These are phyloP conservation scores for Aphanomyces stellatus DNA, from an alignment of 352 stramenopile genomes.

Conservation along the genomic window DNA sequence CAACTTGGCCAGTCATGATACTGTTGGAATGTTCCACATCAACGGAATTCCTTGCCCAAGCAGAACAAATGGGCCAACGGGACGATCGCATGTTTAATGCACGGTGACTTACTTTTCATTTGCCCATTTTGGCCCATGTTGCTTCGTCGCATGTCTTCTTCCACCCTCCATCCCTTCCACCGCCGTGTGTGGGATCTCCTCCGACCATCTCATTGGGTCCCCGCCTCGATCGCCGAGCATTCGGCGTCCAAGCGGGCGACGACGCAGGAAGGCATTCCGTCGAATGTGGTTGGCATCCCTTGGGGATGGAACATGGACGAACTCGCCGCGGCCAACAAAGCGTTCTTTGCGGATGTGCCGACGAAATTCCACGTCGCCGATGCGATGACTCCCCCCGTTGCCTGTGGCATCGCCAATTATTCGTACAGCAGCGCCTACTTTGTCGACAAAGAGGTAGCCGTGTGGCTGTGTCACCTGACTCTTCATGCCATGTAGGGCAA, in stretches of 20 bases:
- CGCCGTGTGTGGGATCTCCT: conserved; percentile 45
- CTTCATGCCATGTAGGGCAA: conserved; percentile 38
- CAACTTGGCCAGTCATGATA: too few relatives aligned
- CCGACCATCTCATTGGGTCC: conserved; percentile 41
- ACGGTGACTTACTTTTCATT: too few relatives aligned
- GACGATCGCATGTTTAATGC: too few relatives aligned
- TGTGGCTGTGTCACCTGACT: too few relatives aligned
- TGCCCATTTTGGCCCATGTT: too few relatives aligned
- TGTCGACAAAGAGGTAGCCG: conserved; percentile 5
- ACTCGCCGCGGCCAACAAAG: conserved; percentile 29
- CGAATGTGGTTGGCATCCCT: conserved; percentile 23
- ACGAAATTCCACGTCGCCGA: conserved; percentile 21
- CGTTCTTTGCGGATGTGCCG: conserved; percentile 46
- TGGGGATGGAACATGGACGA: background rate
- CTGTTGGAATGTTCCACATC: too few relatives aligned
- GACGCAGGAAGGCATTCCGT: conserved; percentile 29
- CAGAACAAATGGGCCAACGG: too few relatives aligned
- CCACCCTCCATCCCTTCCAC: too few relatives aligned
- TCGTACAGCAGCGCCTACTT: conserved; percentile 6
- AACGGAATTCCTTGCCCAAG: too few relatives aligned
- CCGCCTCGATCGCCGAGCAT: conserved; percentile 45
- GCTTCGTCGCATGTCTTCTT: too few relatives aligned
- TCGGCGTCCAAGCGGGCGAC: conserved; percentile 39
- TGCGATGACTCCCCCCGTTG: background rate
- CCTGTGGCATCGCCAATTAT: conserved; percentile 9